Evolutionary conservation across 495 filamentous ascomycete genomes (phyloP), one percentile per base, ranked within the genome.

Genomic region (Jackrogersella minutella): DNA sequence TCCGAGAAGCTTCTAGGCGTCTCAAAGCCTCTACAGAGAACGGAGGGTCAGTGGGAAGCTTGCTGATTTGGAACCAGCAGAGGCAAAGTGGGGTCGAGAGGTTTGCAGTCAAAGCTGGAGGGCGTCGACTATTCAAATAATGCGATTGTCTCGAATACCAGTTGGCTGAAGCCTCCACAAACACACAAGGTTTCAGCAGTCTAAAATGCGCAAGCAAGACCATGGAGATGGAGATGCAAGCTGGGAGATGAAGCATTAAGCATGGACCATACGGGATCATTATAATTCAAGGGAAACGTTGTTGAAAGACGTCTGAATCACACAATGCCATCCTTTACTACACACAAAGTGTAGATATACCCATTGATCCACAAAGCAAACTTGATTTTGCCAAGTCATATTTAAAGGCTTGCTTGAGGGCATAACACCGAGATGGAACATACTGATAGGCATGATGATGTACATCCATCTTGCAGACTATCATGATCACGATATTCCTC

Each of bases 1-100:
- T 97, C 33, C 82, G 91, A 19, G 91, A 97, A 74, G 91, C 91
- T 9, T 77, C 90, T 22, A 82, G 92, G 54, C 84, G 93, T 54
- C 89, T 90, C 66, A 90, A 89, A 74, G 84, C 84, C 43, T 81
- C 86, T 50, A 82, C 86, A 3, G 92, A 91, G 21, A 52, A 73
- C 17, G 87, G 87, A 11, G 90, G 89, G 5, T 89, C 90, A 3
- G 85, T 93, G 44, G 88, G 87, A 0, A 90, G 91, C 56, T 73
- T 93, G 67, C 87, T 87, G 77, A 74, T 91, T 61, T 89, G 90
- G 73, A 86, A 90, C 58, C 71, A 78, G 24, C 83, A 86, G 54
- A 77, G 79, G 28, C 77, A 88, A 31, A 88, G 83, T 39, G 87
- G 89, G 2, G 79, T 84, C 19, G 90, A 91, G 47, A 75, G 82